Percentiles rank a stretch among this genome's conserved stretches.
Evolutionary conservation across 225 moss, liverwort and hornwort species (phyloP).

Genomic region (Physcomitrellopsis africana): DNA sequence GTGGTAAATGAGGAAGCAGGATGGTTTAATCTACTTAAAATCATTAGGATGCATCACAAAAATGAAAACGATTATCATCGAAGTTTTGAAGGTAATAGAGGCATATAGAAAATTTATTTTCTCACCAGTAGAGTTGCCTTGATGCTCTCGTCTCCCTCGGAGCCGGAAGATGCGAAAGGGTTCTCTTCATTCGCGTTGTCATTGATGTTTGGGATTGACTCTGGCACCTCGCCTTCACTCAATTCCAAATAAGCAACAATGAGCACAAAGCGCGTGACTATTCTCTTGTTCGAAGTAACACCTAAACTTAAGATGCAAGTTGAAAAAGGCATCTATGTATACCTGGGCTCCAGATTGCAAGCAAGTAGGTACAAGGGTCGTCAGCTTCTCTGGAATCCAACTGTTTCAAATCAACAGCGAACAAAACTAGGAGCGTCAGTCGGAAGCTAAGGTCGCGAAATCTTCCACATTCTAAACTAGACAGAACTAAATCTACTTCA

Average conservation of each 20-base stretch:
- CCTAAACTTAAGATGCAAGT: neutral
- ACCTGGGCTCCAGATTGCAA: constrained; percentile 94
- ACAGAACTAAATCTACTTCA: too few species aligned
- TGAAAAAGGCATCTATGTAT: neutral
- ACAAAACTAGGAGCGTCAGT: neutral
- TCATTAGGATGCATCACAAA: neutral
- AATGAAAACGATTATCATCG: too few species aligned
- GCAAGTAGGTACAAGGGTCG: constrained; percentile 79
- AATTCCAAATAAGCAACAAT: neutral
- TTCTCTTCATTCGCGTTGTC: constrained; percentile 44
- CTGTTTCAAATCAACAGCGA: constrained; percentile 41
- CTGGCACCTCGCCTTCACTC: constrained; percentile 52
- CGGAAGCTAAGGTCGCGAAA: too few species aligned
- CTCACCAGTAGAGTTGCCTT: constrained; percentile 84
- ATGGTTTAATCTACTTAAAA: too few species aligned
- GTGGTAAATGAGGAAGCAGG: too few species aligned
- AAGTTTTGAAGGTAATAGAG: neutral
- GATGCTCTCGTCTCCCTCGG: constrained; percentile 53
- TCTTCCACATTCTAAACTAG: too few species aligned
- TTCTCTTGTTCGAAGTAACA: neutral
- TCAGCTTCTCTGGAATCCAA: constrained; percentile 76
- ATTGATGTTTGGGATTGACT: constrained; percentile 55
- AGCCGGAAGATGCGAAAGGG: constrained; percentile 43
- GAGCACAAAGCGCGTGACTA: neutral
- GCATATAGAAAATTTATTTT: neutral